These are phyloP conservation scores for Diophrys appendiculata DNA, from an alignment of 73 alveolate species.

Conservation along the genomic window DNA sequence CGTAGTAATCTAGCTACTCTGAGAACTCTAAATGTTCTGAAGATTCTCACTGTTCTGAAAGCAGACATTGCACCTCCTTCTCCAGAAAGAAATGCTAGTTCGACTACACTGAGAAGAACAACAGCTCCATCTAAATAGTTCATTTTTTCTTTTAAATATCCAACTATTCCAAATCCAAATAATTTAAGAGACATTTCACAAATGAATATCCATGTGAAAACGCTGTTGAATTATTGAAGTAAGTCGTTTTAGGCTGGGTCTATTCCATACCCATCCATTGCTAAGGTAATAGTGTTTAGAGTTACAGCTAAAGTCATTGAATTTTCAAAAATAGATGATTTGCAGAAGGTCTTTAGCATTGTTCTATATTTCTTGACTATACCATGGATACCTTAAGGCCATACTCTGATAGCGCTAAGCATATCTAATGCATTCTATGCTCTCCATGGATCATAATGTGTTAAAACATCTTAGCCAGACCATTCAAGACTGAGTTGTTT, in stretches of 20 bases:
- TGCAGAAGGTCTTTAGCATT: slow-evolving; percentile 3
- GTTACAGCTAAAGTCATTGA: slow-evolving; percentile 75
- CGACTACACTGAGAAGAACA: slow-evolving; percentile 84
- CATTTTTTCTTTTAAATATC: slow-evolving; percentile 90
- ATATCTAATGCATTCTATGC: slow-evolving; percentile 21
- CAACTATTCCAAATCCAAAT: slow-evolving; percentile 89
- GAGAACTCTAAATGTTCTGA: slow-evolving; percentile 94
- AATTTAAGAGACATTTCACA: slow-evolving; percentile 90
- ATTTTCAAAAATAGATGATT: slow-evolving; percentile 47
- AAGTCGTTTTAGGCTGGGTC: slow-evolving; percentile 51
- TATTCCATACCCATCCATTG: slow-evolving; percentile 86
- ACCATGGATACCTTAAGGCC: slow-evolving; percentile 44
- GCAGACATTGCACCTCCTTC: slow-evolving; percentile 82
- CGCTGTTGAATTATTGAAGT: slow-evolving; percentile 69
- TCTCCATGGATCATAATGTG: slow-evolving; percentile 34
- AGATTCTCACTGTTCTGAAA: slow-evolving; percentile 89
- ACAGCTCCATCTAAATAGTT: slow-evolving; percentile 93
- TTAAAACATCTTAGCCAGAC: slow-evolving; percentile 29
- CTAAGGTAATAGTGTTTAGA: slow-evolving; percentile 84
- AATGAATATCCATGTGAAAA: slow-evolving; percentile 86
- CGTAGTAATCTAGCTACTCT: slow-evolving; percentile 91
- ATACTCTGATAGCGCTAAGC: slow-evolving; percentile 23
- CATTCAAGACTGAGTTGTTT: too few species aligned
- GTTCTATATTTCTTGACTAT: slow-evolving; percentile 18
- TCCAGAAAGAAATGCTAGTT: slow-evolving; percentile 76